Evolutionary conservation across 2,329 filamentous ascomycete species (phyloP).

Genomic region (Pseudogymnoascus sp.): DNA sequence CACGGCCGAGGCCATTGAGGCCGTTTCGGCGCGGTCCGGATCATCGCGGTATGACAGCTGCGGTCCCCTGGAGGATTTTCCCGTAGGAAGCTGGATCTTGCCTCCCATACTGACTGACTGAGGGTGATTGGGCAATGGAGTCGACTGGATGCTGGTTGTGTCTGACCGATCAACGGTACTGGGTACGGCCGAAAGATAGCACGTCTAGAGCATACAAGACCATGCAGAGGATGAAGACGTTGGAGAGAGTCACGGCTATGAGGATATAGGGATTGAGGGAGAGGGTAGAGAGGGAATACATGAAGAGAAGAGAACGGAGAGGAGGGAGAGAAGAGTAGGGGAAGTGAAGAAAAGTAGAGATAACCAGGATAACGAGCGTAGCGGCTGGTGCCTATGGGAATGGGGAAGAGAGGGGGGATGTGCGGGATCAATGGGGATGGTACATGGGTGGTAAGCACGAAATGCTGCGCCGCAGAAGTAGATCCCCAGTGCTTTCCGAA

Average conservation of each 20-base stretch:
- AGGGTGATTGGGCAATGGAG: neutral
- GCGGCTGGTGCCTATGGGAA: neutral
- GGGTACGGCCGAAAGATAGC: neutral
- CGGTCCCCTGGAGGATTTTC: neutral
- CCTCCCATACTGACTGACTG: neutral
- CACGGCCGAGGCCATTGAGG: conserved; percentile 23
- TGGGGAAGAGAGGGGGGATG: neutral
- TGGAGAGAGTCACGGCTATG: neutral
- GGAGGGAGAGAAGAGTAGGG: neutral
- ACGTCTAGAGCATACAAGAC: neutral
- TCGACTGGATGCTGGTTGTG: neutral
- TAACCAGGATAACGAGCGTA: neutral
- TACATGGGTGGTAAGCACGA: neutral
- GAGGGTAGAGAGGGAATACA: neutral
- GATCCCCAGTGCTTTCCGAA: neutral
- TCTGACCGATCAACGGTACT: neutral
- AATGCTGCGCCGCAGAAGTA: neutral
- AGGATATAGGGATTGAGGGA: neutral
- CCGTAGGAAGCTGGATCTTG: neutral
- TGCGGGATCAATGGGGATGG: neutral
- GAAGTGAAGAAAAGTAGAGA: neutral
- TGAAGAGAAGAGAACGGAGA: neutral
- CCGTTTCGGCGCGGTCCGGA: conserved; percentile 20
- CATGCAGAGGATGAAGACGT: neutral
- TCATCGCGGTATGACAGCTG: neutral